Conservation (phyloP, 129 eudicot species). For the Tagetes patula region DNA sequence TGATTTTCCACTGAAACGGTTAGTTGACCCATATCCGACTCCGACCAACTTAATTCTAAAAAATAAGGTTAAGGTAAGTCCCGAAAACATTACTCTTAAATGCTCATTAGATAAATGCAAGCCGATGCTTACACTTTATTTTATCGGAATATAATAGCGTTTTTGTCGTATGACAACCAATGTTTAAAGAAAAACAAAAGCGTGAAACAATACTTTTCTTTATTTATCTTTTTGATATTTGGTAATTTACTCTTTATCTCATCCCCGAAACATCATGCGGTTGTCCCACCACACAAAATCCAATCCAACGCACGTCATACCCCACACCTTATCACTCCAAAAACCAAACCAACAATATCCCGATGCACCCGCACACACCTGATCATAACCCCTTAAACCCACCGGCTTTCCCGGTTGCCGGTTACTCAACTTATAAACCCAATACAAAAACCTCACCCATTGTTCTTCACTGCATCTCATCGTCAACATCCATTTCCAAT, state of each 20-base stretch:
- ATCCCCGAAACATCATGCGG: conserved; percentile 17
- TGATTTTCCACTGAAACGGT: too few relatives aligned
- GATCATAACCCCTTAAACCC: conserved; percentile 17
- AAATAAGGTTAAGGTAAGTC: too few relatives aligned
- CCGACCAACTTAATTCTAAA: too few relatives aligned
- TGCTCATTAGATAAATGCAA: too few relatives aligned
- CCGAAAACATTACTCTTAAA: too few relatives aligned
- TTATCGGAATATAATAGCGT: too few relatives aligned
- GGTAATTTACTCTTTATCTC: background rate
- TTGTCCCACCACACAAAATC: background rate
- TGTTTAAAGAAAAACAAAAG: too few relatives aligned
- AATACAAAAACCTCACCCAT: conserved; percentile 23
- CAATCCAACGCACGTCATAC: conserved; percentile 20
- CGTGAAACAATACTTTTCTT: background rate
- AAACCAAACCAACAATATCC: background rate
- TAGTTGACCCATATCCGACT: too few relatives aligned
- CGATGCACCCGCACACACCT: conserved; percentile 20
- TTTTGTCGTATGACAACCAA: too few relatives aligned
- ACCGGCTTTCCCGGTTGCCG: conserved; percentile 34
- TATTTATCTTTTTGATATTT: background rate
- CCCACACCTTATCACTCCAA: conserved; percentile 9
- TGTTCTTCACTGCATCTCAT: background rate
- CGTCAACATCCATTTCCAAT: conserved; percentile 14
- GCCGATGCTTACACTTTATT: too few relatives aligned
- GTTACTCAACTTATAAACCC: conserved; percentile 28